Base-by-base conservation (phyloP, 768 basidiomycete species). In the Galerina sulciceps region DNA sequence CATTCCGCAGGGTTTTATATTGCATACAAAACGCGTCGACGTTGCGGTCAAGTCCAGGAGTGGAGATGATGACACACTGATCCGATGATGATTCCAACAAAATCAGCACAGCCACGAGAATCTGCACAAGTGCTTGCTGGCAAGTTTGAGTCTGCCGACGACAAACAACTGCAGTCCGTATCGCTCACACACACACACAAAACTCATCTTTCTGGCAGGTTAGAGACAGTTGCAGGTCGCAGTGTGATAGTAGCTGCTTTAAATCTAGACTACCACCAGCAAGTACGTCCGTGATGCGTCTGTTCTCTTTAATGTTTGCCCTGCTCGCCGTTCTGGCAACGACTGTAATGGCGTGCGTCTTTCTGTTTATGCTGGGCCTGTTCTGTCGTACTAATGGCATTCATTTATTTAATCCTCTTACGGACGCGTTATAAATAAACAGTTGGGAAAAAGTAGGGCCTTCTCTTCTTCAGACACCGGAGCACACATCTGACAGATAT, bases 391-490 rank as follows among this genome's bases (percentile, higher is more conserved):
- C 37, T 36, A 49, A 49, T 54, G 37, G 59, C 56, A 42, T 45
- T 36, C 36, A 17, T 35, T n/a, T n/a, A n/a, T n/a, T n/a, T n/a
- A n/a, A n/a, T n/a, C n/a, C n/a, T 20, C 22, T 36, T 31, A 10
- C 38, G 35, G 37, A 14, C 41, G 10, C 36, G 51, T 60, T 22
- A 51, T 57, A 44, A 37, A 59, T 42, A 42, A 62, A n/a, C 57
- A 89, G 88, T 66, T 91, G 90, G 90, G 86, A 88, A 49, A 90
- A 89, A 75, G 89, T 88, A 58, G 53, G 53, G 73, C 60, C 41
- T 40, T 17, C 40, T n/a, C 42, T 37, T 35, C n/a, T 44, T 10
- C 23, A 13, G 22, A 6, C 9, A 13, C 17, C 18, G 6, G 49
- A 40, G 15, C 20, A n/a, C 23, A 26, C 40, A 13, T 13, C 38